Evolutionary conservation across 2,329 filamentous ascomycete genomes (phyloP), one percentile per base, ranked within the genome.

Genomic region (Colletotrichum orchidophilum): DNA sequence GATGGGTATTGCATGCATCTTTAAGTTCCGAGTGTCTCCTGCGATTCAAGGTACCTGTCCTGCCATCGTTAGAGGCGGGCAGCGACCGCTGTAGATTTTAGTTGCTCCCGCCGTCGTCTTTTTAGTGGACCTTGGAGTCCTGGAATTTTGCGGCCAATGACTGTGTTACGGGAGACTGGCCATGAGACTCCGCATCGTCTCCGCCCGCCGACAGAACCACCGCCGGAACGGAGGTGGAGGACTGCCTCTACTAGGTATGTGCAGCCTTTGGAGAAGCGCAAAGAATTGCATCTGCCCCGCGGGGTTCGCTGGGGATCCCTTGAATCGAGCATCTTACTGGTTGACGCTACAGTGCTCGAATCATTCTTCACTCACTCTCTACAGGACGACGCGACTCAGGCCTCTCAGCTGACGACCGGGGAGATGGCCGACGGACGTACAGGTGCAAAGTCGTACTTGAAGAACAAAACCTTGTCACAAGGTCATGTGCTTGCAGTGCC

Each of bases 71-170:
- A n/a, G n/a, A n/a, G n/a, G n/a, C n/a, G n/a, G n/a, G n/a, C n/a
- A n/a, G n/a, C 31, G 31, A 33, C 35, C 35, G 4, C 35, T 18
- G 4, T 7, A 15, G 12, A 11, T 33, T 7, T 7, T 33, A 33
- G 8, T 33, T 11, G 12, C 8, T 33, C 31, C 12, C 12, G 31
- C 8, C 31, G 4, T 33, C 2, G 31, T 33, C 8, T 7, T 33
- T 33, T 33, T 33, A 33, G 31, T 98, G 95, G 54, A 98, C 96
- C 87, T 97, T 95, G 76, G 92, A 77, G 79, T 98, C 96, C 80
- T 83, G 81, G 86, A 97, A 98, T 90, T 97, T 97, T 97, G 87
- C 96, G 95, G 81, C 96, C 96, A 80, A 98, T 98, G 80, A 98
- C 15, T n/a, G 12, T 7, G 9, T 1, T 1, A n/a, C 7, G n/a